Base-by-base conservation (phyloP, 352 stramenopile species). In the Phytophthora ohioensis region DNA sequence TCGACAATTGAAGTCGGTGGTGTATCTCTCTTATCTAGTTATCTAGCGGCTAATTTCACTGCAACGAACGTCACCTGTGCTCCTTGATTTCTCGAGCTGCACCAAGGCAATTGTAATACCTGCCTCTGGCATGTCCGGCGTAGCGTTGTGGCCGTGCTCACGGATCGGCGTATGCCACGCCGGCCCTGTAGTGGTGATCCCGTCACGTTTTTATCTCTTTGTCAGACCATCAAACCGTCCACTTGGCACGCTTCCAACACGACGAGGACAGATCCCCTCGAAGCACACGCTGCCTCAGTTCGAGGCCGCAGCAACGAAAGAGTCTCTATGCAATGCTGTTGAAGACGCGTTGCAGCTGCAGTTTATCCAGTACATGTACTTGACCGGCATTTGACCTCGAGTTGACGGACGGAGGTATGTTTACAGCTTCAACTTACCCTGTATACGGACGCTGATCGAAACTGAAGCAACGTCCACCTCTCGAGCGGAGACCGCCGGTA, bases 141-240 rank as follows among this genome's bases (percentile, higher is more conserved):
- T 67, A 39, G 45, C 35, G 32, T 62, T 67, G 55, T 68, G 63
- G 62, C 57, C 34, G 38, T 47, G 69, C 69, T 73, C 64, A 72
- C 49, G 57, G 46, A 69, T 36, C 58, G 47, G 31, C 39, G 41
- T 31, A 64, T 59, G 61, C 67, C 62, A 75, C 67, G 67, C 45
- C 5, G 47, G 21, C 11, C 4, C 12, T 46, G 55, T 62, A 31
- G 35, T 75, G 55, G 27, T 46, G 43, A n/a, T 38, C 55, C 51
- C 41, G 61, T 64, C 62, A 56, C 49, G 35, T 65, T 65, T 75
- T 56, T 75, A 48, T 54, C 38, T 51, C n/a, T 34, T 38, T 15
- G 49, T 76, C 69, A 73, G 47, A 46, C 38, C 45, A 73, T 70
- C 64, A 62, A 46, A 53, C 1, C 21, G 67, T 70, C 60, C 60